Conservation (phyloP, 495 filamentous ascomycete genomes). For the Pyrenopolyporus hunteri region DNA sequence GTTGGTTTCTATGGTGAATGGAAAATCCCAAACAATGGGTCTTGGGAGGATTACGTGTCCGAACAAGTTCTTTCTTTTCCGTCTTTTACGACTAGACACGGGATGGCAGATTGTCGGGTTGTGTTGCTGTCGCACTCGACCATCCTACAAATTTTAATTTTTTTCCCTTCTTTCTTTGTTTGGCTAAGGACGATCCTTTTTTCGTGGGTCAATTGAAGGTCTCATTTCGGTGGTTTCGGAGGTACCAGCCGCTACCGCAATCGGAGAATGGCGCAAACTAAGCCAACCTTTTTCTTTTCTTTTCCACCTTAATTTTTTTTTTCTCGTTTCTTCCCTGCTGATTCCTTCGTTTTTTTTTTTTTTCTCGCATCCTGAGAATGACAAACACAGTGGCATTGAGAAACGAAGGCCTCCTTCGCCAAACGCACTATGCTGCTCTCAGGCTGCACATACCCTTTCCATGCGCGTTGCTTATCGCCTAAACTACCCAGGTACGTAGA, state of each 20-base stretch:
- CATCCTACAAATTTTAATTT: slow-evolving; percentile 30
- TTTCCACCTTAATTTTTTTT: slow-evolving; percentile 10
- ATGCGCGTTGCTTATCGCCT: background rate
- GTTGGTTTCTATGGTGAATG: slow-evolving; percentile 16
- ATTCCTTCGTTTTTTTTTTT: background rate
- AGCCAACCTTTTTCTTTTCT: slow-evolving; percentile 3
- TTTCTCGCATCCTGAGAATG: background rate
- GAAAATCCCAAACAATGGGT: slow-evolving; percentile 27
- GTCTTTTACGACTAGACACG: slow-evolving; percentile 14
- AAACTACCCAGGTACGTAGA: background rate
- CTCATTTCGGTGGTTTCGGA: slow-evolving; percentile 48
- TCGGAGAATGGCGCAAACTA: slow-evolving; percentile 31
- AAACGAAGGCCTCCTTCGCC: slow-evolving; percentile 1
- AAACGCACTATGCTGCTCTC: background rate
- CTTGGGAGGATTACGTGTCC: slow-evolving; percentile 24
- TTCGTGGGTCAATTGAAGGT: slow-evolving; percentile 37
- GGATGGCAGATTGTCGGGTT: slow-evolving; percentile 23
- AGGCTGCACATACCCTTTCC: background rate
- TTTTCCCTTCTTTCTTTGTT: slow-evolving; percentile 24
- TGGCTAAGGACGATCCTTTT: slow-evolving; percentile 40
- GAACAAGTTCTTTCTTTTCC: slow-evolving; percentile 13
- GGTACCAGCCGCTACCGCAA: slow-evolving; percentile 38
- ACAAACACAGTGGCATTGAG: slow-evolving; percentile 7
- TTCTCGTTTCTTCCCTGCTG: background rate
- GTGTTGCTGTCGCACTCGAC: slow-evolving; percentile 31